Base-by-base conservation (phyloP, 768 basidiomycete species). In the Phanerochaete carnosa region DNA sequence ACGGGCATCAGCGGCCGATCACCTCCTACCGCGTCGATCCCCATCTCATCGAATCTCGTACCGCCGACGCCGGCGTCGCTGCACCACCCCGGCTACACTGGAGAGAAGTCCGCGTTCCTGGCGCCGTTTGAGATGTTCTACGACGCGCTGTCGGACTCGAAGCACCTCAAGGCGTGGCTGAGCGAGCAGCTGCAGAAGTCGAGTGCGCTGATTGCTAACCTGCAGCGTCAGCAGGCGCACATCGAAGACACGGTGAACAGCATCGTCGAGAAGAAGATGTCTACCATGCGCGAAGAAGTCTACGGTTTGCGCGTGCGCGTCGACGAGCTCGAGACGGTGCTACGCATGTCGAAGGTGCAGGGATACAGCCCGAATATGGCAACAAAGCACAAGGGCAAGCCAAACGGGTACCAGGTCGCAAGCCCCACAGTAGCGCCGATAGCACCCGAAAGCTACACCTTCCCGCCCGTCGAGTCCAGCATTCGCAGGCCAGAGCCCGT, bases 41-140 rank as follows among this genome's bases (percentile, higher is more conserved):
- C 89, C n/a, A 90, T 90, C 57, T 80, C 89, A 5, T 79, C 80
- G 15, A 77, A 80, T 4, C 75, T 87, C 12, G 85, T 88, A 1
- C 89, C 90, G 1, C 85, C 85, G 2, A 89, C 90, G 0, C 87
- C 89, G 2, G 82, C 82, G n/a, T 77, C 81, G 12, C 77, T 90
- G 22, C 85, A 86, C 16, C 83, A 82, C 43, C 82, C 85, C 1
- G 80, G 79, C 13, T 86, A 84, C 67, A 68, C 81, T 11, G 81
- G 82, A 25, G 87, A 88, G 68, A 91, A 88, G 70, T 77, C 83
- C 0, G 87, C 90, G 22, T 95, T 95, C 72, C 75, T 95, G 51
- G 85, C 88, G 0, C 92, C 90, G 2, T 95, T 94, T 65, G 90
- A 89, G 67, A 72, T 81, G 55, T 94, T 95, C 72, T 95, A 93